A percentile compares a stretch with the other conserved stretches of the same genome.
Evolutionary conservation across 2,329 filamentous ascomycete genomes (phyloP).

Genomic region (Talaromyces sp.): DNA sequence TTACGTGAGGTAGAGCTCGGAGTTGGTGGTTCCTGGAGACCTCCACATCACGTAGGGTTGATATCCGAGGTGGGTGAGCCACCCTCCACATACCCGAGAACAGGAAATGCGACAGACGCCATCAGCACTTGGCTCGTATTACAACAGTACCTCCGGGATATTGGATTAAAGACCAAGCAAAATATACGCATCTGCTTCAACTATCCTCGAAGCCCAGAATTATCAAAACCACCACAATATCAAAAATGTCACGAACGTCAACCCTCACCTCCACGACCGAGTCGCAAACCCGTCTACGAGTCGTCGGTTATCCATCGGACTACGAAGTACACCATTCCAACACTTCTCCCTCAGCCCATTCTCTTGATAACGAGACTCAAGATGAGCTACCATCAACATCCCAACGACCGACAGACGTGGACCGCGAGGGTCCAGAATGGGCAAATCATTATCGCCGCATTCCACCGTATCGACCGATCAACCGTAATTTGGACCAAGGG

Average conservation of each 20-base stretch:
- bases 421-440: constrained; percentile 38
- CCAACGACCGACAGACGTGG: neutral
- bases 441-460: constrained; percentile 48
- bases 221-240: neutral
- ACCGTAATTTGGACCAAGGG: constrained; percentile 41
- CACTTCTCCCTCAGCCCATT: constrained; percentile 20
- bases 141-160: neutral
- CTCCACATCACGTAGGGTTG: neutral
- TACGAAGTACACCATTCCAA: constrained; percentile 16
- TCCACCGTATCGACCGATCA: constrained; percentile 48
- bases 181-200: neutral
- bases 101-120: neutral
- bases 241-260: constrained; percentile 8
- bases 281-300: neutral
- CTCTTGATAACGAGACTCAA: neutral
- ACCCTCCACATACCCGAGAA: constrained; percentile 6
- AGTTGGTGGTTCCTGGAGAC: neutral
- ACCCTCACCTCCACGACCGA: neutral
- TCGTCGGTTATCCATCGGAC: constrained; percentile 16
- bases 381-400: neutral
- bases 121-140: neutral
- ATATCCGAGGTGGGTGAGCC: neutral
- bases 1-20: neutral
- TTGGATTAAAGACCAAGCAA: neutral
- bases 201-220: neutral